Conservation (phyloP, 495 filamentous ascomycete genomes). For the Trichocladium antarcticum region DNA sequence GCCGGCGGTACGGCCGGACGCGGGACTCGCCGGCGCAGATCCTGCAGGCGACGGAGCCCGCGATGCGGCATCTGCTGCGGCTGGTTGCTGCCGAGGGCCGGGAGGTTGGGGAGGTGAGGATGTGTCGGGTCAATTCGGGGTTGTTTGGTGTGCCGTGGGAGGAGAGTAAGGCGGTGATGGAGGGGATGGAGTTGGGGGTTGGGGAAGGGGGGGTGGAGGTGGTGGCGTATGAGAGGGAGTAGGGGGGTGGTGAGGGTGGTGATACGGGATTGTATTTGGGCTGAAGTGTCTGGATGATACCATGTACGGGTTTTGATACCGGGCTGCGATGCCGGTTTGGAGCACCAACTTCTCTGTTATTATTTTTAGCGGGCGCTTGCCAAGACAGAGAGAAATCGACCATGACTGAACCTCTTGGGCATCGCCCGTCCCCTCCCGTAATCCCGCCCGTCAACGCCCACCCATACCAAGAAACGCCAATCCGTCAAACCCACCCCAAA, state of each 20-base stretch:
- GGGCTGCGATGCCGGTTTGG: too few relatives aligned
- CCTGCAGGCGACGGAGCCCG: constrained; percentile 10
- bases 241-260: neutral
- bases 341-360: too few relatives aligned
- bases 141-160: constrained; percentile 22
- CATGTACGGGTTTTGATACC: neutral
- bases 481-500: neutral
- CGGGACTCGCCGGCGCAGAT: constrained; percentile 15
- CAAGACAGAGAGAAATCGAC: neutral
- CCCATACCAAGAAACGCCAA: neutral
- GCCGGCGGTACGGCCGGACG: constrained; percentile 3
- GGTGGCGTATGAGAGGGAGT: constrained; percentile 5
- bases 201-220: constrained; percentile 2
- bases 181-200: constrained; percentile 9
- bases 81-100: constrained; percentile 8
- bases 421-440: neutral
- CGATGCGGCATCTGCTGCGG: constrained; percentile 18
- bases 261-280: neutral
- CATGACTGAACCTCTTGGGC: too few relatives aligned
- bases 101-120: constrained; percentile 15
- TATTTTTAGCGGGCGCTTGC: neutral
- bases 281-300: neutral
- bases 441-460: neutral
- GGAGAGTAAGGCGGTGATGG: constrained; percentile 10
- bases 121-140: constrained; percentile 22